Evolutionary conservation across 306 rosid species (phyloP).

Genomic region (Acmispon strigosus): DNA sequence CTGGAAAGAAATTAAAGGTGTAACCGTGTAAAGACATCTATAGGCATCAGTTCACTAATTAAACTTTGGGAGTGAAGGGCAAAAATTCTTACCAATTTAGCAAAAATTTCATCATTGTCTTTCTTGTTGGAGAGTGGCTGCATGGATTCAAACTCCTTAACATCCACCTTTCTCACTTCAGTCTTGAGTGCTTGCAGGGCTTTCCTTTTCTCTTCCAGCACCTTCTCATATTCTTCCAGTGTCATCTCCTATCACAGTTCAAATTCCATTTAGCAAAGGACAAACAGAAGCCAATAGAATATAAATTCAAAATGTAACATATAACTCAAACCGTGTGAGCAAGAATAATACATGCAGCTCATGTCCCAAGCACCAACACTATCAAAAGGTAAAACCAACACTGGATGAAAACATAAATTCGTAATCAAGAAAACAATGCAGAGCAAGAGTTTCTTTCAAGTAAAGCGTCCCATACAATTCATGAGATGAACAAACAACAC

Average conservation of each 20-base stretch:
- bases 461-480: background rate
- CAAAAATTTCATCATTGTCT: constrained; percentile 62
- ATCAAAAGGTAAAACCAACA: background rate
- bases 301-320: background rate
- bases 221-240: constrained; percentile 86
- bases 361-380: background rate
- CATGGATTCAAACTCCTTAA: constrained; percentile 72
- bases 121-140: constrained; percentile 87
- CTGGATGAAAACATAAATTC: background rate
- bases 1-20: constrained; percentile 23
- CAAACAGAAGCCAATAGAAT: background rate
- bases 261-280: constrained; percentile 4
- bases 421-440: background rate
- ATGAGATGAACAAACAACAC: background rate
- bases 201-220: constrained; percentile 81
- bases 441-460: background rate
- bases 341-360: background rate
- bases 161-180: constrained; percentile 82
- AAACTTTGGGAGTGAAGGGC: background rate
- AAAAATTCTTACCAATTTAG: constrained; percentile 59
- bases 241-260: constrained; percentile 74
- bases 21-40: background rate
- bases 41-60: background rate
- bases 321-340: background rate
- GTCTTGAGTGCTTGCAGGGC: constrained; percentile 66